Base-by-base conservation (phyloP, 2,329 filamentous ascomycete genomes). In the Penicillium sp. region DNA sequence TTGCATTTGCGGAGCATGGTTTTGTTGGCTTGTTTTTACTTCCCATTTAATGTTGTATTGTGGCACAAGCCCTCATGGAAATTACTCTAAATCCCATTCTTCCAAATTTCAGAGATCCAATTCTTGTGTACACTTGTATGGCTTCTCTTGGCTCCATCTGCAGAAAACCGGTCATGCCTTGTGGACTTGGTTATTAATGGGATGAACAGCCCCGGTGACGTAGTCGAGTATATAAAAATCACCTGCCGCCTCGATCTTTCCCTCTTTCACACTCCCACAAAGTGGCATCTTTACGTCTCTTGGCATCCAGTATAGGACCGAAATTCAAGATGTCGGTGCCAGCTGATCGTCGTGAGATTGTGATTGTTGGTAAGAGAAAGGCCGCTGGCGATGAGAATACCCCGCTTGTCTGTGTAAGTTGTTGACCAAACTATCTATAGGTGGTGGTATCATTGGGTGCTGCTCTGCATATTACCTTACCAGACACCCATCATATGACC, bases 391-490 rank as follows among this genome's bases (percentile, higher is more conserved):
- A 45, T 40, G 46, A 21, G 11, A 21, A 22, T 62, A 62, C 67
- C 68, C 68, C 66, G 63, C 64, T 34, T 34, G 21, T 31, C 32
- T n/a, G 39, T 43, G 43, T 24, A 52, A 50, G 29, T 49, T 31
- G 47, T 43, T 57, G 29, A 59, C 24, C 39, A 38, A 57, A 65
- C 44, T 65, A 56, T 48, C 38, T 7, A 52, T 29, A 91, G 92
- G 93, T 63, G 93, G 92, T 63, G 93, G 93, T 65, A 92, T 97
- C 60, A 96, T 97, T 66, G 94, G 94, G 67, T 89, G 86, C 71
- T 94, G 91, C 47, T 92, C 90, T 5, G 92, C 93, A 54, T 97
- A 97, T 75, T 97, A 87, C 69, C 80, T 97, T 42, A 94, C 92
- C 2, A 87, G 90, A 60, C 92, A 97, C 71, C 86, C 90, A 27